phyloP scores from a whole-genome alignment of 148 eudicot genomes.

The Dysphania ambrosioides region DNA sequence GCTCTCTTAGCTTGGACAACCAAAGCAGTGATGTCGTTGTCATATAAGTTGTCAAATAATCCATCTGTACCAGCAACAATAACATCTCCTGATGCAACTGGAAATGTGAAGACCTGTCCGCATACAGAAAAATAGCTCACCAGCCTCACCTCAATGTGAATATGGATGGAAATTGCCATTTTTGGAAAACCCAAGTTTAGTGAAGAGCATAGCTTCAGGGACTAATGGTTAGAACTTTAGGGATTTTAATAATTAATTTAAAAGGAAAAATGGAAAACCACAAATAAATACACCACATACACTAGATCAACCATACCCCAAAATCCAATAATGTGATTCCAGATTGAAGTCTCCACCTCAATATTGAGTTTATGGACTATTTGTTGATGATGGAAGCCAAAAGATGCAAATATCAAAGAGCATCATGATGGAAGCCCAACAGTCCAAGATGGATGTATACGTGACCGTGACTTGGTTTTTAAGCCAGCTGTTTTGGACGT shows the following conservation, averaged over 20 bases:
- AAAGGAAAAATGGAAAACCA: not conserved
- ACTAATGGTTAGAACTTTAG: not conserved
- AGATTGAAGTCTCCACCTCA: no score
- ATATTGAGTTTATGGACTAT: no score
- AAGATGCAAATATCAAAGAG: no score
- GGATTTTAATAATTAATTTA: not conserved
- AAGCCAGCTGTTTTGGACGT: no score
- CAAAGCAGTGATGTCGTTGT: conserved; percentile 53
- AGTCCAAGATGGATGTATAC: no score
- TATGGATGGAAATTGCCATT: not conserved
- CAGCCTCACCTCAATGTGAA: not conserved
- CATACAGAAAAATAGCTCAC: not conserved
- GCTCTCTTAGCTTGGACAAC: conserved; percentile 49
- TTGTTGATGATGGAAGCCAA: no score
- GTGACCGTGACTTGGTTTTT: no score
- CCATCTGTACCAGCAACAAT: conserved; percentile 87
- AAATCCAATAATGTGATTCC: not conserved
- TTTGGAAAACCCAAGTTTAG: not conserved
- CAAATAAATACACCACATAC: not conserved
- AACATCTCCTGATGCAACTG: conserved; percentile 74
- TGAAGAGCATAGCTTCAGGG: not conserved
- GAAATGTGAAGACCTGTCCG: conserved; percentile 63
- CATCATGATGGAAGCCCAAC: no score
- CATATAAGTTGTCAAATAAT: conserved; percentile 71
- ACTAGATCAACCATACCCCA: not conserved